Base-by-base conservation (phyloP, 2,329 filamentous ascomycete species). In the Cercospora beticola region DNA sequence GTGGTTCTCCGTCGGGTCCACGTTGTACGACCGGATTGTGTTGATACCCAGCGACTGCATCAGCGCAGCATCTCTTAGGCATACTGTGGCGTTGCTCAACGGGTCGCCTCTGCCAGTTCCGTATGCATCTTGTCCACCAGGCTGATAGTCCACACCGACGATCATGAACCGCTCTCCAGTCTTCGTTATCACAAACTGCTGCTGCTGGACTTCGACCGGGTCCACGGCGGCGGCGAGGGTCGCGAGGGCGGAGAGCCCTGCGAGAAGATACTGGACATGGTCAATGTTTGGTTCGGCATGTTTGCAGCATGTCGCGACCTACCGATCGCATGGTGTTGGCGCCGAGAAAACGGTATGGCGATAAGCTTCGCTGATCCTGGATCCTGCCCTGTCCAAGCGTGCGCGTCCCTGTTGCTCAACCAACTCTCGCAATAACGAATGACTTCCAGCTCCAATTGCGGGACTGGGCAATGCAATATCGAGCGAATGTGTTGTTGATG, bases 41-140 rank as follows among this genome's bases (percentile, higher is more conserved):
- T 90, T 90, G 72, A 88, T 85, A 77, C 88, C 88, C 62, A 90
- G 80, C 68, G 82, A 79, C 79, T 90, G 88, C 82, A 90, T 87
- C 57, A 90, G 80, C 23, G 86, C 85, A 18, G 88, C 88, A 81
- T 90, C 88, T 64, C 88, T 85, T 71, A 89, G 77, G 76, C 88
- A 90, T 26, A 83, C 79, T 12, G 83, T 82, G n/a, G 79, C 82
- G 74, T 89, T 82, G 75, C 83, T 87, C 68, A 90, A 79, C 33
- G 87, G 85, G 75, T 90, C 88, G 46, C 80, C 80, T 31, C 79
- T 77, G 16, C 81, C 78, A 10, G 83, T 82, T 70, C 84, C 83
- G 79, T 88, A 89, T 66, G 83, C 87, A 64, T 82, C 83, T 66
- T 87, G 83, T 70, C 88, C 88, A 74, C 88, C 88, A 23, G 88